Evolutionary conservation across 768 basidiomycete species (phyloP).

Genomic region (Naganishia vaughanmartiniae): DNA sequence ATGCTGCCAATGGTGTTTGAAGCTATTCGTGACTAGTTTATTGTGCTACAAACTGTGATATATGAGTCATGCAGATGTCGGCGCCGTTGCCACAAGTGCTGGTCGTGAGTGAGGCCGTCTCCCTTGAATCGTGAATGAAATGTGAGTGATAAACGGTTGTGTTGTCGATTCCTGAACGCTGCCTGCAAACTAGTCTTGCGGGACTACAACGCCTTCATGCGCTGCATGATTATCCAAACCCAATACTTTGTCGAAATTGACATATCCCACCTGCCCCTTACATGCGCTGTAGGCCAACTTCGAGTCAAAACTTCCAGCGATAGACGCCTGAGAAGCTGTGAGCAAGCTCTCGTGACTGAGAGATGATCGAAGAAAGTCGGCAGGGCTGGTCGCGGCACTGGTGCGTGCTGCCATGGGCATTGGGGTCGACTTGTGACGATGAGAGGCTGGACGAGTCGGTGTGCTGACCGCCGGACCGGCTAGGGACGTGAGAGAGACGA

Average conservation of each 20-base stretch:
- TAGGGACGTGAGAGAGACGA: constrained; percentile 6
- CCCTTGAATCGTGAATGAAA: background rate
- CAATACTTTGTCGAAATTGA: constrained; percentile 25
- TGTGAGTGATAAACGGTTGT: background rate
- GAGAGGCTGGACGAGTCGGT: background rate
- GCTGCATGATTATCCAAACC: constrained; percentile 19
- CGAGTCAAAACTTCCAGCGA: constrained; percentile 27
- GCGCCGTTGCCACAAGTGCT: background rate
- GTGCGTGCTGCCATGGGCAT: background rate
- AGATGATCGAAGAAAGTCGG: background rate
- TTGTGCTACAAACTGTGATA: background rate
- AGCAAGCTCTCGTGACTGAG: constrained; percentile 22
- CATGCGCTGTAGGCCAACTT: constrained; percentile 19
- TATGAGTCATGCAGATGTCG: background rate
- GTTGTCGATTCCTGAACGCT: background rate
- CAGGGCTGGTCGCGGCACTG: background rate
- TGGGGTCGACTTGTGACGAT: constrained; percentile 18
- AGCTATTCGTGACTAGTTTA: background rate
- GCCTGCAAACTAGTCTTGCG: background rate
- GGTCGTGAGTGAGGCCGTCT: background rate
- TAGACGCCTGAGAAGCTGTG: background rate
- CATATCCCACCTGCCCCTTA: constrained; percentile 13
- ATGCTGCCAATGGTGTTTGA: background rate
- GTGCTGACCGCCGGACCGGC: background rate
- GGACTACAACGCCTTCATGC: background rate